phyloP scores from a whole-genome alignment of 2,329 filamentous ascomycete species.

The Stachybotrys echinatus region DNA sequence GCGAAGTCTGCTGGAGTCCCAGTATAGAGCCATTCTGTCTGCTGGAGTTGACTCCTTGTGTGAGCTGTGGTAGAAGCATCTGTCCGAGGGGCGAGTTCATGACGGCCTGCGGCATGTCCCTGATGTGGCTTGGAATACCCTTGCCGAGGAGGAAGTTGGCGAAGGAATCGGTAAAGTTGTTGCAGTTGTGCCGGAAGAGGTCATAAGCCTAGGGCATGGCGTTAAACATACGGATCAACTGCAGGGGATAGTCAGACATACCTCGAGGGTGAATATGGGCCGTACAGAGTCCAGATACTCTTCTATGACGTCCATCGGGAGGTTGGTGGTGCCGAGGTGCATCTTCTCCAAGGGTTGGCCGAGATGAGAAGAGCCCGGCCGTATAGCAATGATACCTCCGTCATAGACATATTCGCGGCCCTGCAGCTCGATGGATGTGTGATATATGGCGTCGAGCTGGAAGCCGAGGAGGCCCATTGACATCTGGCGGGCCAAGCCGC shows the following conservation, averaged over 20 bases:
- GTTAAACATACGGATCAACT: neutral
- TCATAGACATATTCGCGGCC: conserved; percentile 91
- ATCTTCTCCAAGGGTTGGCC: conserved; percentile 76
- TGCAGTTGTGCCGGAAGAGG: conserved; percentile 88
- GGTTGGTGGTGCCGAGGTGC: conserved; percentile 67
- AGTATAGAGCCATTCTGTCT: conserved; percentile 47
- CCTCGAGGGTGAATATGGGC: conserved; percentile 75
- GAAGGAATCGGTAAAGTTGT: conserved; percentile 94
- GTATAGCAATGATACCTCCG: conserved; percentile 75
- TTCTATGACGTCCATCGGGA: conserved; percentile 75
- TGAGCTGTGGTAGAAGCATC: conserved; percentile 73
- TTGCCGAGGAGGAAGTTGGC: conserved; percentile 83
- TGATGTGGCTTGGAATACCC: conserved; percentile 83
- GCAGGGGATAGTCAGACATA: conserved; percentile 21
- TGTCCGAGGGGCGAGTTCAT: conserved; percentile 82
- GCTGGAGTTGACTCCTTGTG: conserved; percentile 43
- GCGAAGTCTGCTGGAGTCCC: conserved; percentile 39
- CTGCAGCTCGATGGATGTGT: conserved; percentile 82
- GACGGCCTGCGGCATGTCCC: conserved; percentile 77
- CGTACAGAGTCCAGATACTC: conserved; percentile 85
- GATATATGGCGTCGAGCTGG: conserved; percentile 86
- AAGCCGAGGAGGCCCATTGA: conserved; percentile 48
- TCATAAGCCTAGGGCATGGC: conserved; percentile 72
- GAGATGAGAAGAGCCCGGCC: conserved; percentile 79
- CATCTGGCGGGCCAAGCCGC: conserved; percentile 51